Evolutionary conservation across 345 rosid species (phyloP).

Genomic region (Camelina hispida): DNA sequence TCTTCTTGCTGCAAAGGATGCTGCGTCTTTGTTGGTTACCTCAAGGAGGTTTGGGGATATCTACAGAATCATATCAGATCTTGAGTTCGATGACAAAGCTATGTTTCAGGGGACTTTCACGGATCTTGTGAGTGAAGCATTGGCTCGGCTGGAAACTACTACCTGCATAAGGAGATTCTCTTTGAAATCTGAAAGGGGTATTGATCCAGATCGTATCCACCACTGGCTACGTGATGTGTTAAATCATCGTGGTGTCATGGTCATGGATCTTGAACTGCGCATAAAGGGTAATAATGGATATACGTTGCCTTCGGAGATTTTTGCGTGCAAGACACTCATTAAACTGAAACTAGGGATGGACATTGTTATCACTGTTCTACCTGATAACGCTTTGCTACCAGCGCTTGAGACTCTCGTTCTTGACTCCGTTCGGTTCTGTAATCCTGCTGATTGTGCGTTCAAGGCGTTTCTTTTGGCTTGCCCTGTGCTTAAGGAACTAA

Average conservation of each 20-base stretch:
- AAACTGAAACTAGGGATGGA: not conserved
- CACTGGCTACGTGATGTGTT: not conserved
- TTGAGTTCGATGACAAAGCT: not conserved
- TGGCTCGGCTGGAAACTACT: not conserved
- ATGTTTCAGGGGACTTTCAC: not conserved
- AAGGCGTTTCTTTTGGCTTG: not conserved
- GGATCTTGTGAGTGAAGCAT: not conserved
- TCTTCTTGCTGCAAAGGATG: not conserved
- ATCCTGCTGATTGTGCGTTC: not conserved
- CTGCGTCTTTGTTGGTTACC: not conserved
- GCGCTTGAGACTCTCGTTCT: not conserved
- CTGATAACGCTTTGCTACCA: not conserved
- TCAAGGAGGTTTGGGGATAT: not conserved
- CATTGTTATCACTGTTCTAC: not conserved
- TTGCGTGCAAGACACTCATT: not conserved
- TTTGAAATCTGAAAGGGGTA: not conserved
- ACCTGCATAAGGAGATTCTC: not conserved
- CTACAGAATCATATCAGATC: not conserved
- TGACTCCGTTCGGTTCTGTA: not conserved
- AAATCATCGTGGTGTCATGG: not conserved
- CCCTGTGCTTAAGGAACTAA: not conserved
- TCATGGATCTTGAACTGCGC: not conserved
- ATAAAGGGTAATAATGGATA: not conserved
- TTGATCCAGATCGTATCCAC: not conserved
- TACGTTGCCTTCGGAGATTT: not conserved